These are phyloP conservation scores for Durotheca rogersii DNA, from an alignment of 495 filamentous ascomycete species.

Conservation along the genomic window DNA sequence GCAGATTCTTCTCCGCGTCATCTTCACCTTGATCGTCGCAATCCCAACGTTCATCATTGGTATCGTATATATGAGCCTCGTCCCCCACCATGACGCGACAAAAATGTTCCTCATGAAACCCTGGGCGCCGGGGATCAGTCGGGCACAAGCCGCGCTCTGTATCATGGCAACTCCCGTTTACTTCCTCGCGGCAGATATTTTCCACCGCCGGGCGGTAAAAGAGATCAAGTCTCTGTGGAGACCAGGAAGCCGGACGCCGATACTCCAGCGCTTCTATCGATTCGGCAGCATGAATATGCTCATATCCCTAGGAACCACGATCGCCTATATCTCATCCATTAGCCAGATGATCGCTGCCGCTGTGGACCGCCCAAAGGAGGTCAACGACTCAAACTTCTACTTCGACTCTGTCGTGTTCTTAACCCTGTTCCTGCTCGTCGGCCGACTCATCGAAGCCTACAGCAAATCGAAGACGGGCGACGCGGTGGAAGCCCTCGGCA, in stretches of 20 bases:
- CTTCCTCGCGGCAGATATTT: constrained; percentile 84
- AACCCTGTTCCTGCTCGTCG: constrained; percentile 84
- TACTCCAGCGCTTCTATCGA: constrained; percentile 77
- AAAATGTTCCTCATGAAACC: constrained; percentile 66
- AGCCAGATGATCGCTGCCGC: constrained; percentile 74
- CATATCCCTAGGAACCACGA: constrained; percentile 82
- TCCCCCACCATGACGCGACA: constrained; percentile 56
- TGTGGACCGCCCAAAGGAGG: constrained; percentile 33
- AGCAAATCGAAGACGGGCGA: constrained; percentile 91
- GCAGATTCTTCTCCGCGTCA: constrained; percentile 62
- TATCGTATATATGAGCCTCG: constrained; percentile 85
- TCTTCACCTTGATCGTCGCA: constrained; percentile 69
- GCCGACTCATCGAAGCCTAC: constrained; percentile 81
- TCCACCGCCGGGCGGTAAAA: constrained; percentile 75
- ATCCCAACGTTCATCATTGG: constrained; percentile 90
- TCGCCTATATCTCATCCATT: constrained; percentile 85
- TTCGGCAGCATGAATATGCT: constrained; percentile 98
- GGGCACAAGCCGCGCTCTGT: constrained; percentile 80
- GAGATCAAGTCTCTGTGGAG: constrained; percentile 82
- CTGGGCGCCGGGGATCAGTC: constrained; percentile 72
- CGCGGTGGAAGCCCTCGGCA: constrained; percentile 76
- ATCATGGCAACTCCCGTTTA: constrained; percentile 87
- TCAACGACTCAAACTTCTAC: constrained; percentile 65
- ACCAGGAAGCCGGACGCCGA: constrained; percentile 70
- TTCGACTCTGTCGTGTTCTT: constrained; percentile 95